Percentiles rank a stretch among this genome's conserved stretches.
phyloP scores from a whole-genome alignment of 108 stramenopile genomes.

The Aurantiochytrium sp. region DNA sequence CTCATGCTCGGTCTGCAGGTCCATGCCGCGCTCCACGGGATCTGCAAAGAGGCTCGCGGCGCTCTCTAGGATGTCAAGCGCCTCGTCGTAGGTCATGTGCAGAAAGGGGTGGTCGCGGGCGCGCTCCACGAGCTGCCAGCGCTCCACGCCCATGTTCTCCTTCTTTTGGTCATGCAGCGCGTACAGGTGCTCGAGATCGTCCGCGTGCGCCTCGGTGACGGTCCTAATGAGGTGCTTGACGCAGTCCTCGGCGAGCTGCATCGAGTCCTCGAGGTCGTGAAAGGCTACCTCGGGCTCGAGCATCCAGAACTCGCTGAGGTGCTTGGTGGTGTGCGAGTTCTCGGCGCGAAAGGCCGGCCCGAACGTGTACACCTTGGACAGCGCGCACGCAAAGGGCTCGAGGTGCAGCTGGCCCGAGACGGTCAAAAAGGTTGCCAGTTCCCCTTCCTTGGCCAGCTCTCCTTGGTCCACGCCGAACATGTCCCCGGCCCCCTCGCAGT shows the following conservation, averaged over 20 bases:
- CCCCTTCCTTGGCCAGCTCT: conserved; percentile 49
- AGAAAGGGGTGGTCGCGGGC: conserved; percentile 66
- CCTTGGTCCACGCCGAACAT: conserved; percentile 68
- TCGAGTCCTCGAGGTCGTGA: conserved; percentile 80
- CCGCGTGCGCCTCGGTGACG: not conserved
- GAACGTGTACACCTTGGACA: conserved; percentile 98
- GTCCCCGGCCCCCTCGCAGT: conserved; percentile 99
- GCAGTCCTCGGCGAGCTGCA: conserved; percentile 97
- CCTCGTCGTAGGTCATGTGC: conserved; percentile 78
- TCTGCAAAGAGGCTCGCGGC: conserved; percentile 85
- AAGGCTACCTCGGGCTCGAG: conserved; percentile 99
- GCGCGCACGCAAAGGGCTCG: conserved; percentile 90
- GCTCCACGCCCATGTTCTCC: not conserved
- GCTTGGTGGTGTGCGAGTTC: conserved; percentile 93
- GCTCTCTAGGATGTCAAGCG: conserved; percentile 78
- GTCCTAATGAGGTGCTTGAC: conserved; percentile 70
- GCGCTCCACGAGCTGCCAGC: conserved; percentile 70
- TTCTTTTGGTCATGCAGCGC: not conserved
- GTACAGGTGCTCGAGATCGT: not conserved
- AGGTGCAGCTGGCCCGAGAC: conserved; percentile 92
- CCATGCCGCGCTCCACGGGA: conserved; percentile 93
- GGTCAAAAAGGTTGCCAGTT: conserved; percentile 85
- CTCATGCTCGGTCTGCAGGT: conserved; percentile 93
- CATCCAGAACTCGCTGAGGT: conserved; percentile 93
- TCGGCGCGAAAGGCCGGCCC: conserved; percentile 99